Base-by-base conservation (phyloP, 495 filamentous ascomycete genomes). In the Xylaria venustula region DNA sequence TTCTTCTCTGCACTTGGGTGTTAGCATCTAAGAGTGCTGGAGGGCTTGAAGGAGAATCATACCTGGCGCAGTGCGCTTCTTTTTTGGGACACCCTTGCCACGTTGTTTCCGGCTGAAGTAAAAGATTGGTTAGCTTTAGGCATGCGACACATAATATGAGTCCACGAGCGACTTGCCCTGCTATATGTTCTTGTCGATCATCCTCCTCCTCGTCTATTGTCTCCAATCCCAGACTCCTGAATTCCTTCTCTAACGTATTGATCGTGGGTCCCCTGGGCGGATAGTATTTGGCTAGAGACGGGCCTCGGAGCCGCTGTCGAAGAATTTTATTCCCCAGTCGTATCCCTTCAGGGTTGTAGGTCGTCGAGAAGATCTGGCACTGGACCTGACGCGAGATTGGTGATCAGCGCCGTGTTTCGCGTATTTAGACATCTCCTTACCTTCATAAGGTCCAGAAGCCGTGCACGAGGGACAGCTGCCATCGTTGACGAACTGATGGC, bases 31-130 rank as follows among this genome's bases (percentile, higher is more conserved):
- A 36, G 37, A 9, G n/a, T 15, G 15, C 6, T 22, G 19, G 2
- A 22, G 36, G 40, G 57, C 8, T 49, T 8, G 22, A 7, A 2
- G 30, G 9, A 9, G n/a, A 28, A 32, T 3, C 78, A 74, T 83
- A 91, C 89, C 85, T 69, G 83, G 79, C 55, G 81, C 80, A 25
- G 79, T 85, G 72, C 79, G 84, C 79, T 93, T 94, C 85, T 97
- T 97, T 82, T 92, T 95, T 19, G 93, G 92, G 28, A 90, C 82
- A 14, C 89, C 90, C 77, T 98, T 98, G 49, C 93, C 94, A 72
- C 90, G 87, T 15, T 79, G 67, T 78, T 89, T 94, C 67, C 87
- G 75, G 63, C 87, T 90, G 66, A 23, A n/a, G n/a, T n/a, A n/a
- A 63, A 37, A 51, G 30, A 25, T 25, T 34, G 5, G 67, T 80